Evolutionary conservation across 345 rosid species (phyloP).

Genomic region (Lumnitzera racemosa): DNA sequence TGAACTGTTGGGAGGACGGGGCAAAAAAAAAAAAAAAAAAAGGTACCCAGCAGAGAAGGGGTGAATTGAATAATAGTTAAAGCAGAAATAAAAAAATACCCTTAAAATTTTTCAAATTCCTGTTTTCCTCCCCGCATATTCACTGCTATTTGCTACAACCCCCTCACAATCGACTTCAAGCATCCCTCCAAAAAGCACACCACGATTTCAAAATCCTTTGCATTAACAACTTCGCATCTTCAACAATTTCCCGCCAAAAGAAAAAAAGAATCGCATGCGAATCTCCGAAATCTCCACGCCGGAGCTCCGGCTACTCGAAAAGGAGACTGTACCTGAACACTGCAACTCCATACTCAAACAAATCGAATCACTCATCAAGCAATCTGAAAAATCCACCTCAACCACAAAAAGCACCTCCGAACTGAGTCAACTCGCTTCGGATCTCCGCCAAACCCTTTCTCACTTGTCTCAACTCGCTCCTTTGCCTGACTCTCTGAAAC

Average conservation of each 20-base stretch:
- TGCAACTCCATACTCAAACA: constrained; percentile 42
- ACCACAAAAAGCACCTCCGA: constrained; percentile 7
- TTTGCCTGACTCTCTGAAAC: constrained; percentile 59
- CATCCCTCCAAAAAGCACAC: not conserved
- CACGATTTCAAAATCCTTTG: too few relatives aligned
- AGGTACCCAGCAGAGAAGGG: too few relatives aligned
- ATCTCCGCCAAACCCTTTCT: constrained; percentile 45
- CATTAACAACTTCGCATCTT: too few relatives aligned
- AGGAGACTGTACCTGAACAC: constrained; percentile 14
- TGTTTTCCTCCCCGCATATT: too few relatives aligned
- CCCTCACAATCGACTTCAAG: too few relatives aligned
- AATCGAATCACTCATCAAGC: constrained; percentile 57
- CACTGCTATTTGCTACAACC: too few relatives aligned
- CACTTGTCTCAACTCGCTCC: constrained; percentile 54
- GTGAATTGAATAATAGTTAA: too few relatives aligned
- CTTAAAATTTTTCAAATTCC: too few relatives aligned
- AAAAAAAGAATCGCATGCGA: constrained; percentile 30
- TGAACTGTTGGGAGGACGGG: too few relatives aligned
- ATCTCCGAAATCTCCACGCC: constrained; percentile 78
- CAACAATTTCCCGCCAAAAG: too few relatives aligned
- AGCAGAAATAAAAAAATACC: too few relatives aligned
- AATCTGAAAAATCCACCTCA: constrained; percentile 37
- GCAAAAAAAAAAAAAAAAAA: too few relatives aligned
- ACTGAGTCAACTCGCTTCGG: constrained; percentile 37
- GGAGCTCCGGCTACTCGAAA: constrained; percentile 29